Base-by-base conservation (phyloP, 768 basidiomycete genomes). In the Amanita fuliginea region DNA sequence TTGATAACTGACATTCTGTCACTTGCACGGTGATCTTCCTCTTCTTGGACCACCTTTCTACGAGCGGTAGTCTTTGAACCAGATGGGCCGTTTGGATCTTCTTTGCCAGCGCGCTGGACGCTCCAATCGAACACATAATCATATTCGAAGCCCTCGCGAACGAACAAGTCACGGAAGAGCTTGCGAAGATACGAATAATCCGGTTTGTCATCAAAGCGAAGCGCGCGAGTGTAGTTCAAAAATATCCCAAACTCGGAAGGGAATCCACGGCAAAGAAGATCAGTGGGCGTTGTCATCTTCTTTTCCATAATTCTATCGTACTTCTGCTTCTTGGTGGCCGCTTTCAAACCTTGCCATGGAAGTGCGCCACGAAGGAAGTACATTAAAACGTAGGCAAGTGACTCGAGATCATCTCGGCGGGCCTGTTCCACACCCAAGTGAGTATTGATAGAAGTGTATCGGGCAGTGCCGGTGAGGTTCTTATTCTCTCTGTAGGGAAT, bases 261-360 rank as follows among this genome's bases (percentile, higher is more conserved):
- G 80, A 96, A 98, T n/a, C 91, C 93, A 57, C 95, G 93, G 74
- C 95, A 98, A 24, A 99, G 81, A 51, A 95, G 75, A 64, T 98
- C 93, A 45, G 90, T 94, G 11, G 93, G 90, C 0, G 93, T 96
- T 33, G 96, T 97, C 93, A 99, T 98, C 81, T 99, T 99, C 81
- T 99, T 99, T 73, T 99, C 96, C 96, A 99, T 99, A 73, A 99
- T 99, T 53, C 96, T 86, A 69, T 98, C 96, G 68, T 98, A 98
- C 74, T 99, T 99, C 77, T 99, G 96, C 81, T 99, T 99, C 90
- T 99, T 99, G 52, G 96, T 99, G 35, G 95, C 95, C 53, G 96
- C 96, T 74, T 99, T 99, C 64, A 99, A 81, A 52, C 96, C 96
- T 68, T 99, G 96, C 95, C 95, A 99, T 28, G 95, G 95, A 39